These are phyloP conservation scores for Mantamonas sphyraenae DNA, from an alignment of 78 protist species.

Conservation along the genomic window DNA sequence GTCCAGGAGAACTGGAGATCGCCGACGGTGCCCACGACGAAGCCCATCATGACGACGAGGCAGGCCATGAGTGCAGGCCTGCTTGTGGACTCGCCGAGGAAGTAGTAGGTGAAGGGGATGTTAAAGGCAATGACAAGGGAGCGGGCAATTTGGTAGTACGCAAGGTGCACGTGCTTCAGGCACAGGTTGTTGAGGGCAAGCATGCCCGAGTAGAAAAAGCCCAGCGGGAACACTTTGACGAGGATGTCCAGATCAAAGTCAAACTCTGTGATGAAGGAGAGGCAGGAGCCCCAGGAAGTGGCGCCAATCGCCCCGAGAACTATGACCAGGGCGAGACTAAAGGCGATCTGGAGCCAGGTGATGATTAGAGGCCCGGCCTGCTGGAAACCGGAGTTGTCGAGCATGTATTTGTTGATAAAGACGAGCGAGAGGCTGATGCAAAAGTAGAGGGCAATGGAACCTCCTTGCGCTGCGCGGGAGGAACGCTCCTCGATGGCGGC, in stretches of 20 bases:
- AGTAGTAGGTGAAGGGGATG: background rate
- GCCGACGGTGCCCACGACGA: background rate
- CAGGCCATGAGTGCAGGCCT: background rate
- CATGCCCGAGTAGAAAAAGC: slow-evolving; percentile 9
- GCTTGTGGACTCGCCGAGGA: background rate
- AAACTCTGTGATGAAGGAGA: background rate
- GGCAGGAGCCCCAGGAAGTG: too few species aligned
- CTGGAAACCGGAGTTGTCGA: background rate
- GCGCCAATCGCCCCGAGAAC: background rate
- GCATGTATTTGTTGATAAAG: background rate
- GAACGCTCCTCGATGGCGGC: too few species aligned
- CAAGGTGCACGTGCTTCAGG: background rate
- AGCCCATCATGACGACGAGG: slow-evolving; percentile 6
- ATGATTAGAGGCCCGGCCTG: background rate
- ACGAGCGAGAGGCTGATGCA: background rate
- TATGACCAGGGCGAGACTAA: background rate
- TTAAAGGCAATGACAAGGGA: slow-evolving; percentile 4
- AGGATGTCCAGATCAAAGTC: background rate
- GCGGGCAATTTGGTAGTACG: slow-evolving; percentile 16
- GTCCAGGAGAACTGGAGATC: background rate
- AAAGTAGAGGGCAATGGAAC: background rate
- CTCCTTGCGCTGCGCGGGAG: too few species aligned
- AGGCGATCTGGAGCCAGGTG: slow-evolving; percentile 11
- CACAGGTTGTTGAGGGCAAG: slow-evolving; percentile 12
- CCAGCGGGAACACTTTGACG: background rate